Evolutionary conservation across 805 yeast species (phyloP).

Genomic region (Ogataea trehalophila): DNA sequence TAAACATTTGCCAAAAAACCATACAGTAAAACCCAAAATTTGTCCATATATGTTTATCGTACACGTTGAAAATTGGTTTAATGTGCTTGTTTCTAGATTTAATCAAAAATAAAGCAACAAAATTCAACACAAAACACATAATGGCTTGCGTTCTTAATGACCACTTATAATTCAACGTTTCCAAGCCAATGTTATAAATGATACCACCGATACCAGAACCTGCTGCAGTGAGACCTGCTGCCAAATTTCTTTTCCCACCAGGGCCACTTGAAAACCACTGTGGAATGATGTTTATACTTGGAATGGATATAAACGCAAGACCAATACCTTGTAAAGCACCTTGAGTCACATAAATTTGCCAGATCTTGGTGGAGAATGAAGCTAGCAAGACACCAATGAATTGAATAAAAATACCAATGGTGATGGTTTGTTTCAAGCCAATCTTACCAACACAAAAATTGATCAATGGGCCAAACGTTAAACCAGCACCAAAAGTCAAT

Average conservation of each 20-base stretch:
- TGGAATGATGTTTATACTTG: constrained; percentile 57
- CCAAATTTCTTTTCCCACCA: constrained; percentile 51
- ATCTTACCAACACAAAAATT: constrained; percentile 40
- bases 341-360: constrained; percentile 68
- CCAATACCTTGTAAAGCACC: constrained; percentile 61
- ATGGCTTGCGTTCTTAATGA: constrained; percentile 46
- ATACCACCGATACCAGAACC: constrained; percentile 55
- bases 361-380: constrained; percentile 49
- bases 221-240: constrained; percentile 41
- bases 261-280: constrained; percentile 51
- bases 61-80: constrained; percentile 32
- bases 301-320: constrained; percentile 51
- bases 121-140: constrained; percentile 31
- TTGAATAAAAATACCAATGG: constrained; percentile 46
- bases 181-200: constrained; percentile 44
- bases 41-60: constrained; percentile 38
- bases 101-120: constrained; percentile 31
- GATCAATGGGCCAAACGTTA: constrained; percentile 45
- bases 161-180: constrained; percentile 43
- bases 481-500: constrained; percentile 52
- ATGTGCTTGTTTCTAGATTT: constrained; percentile 35
- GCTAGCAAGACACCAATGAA: constrained; percentile 57
- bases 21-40: constrained; percentile 32
- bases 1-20: constrained; percentile 38
- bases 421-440: constrained; percentile 37